These are phyloP conservation scores for Magnolia kwangsiensis DNA, from an alignment of 164 flowering plant species.

Conservation along the genomic window DNA sequence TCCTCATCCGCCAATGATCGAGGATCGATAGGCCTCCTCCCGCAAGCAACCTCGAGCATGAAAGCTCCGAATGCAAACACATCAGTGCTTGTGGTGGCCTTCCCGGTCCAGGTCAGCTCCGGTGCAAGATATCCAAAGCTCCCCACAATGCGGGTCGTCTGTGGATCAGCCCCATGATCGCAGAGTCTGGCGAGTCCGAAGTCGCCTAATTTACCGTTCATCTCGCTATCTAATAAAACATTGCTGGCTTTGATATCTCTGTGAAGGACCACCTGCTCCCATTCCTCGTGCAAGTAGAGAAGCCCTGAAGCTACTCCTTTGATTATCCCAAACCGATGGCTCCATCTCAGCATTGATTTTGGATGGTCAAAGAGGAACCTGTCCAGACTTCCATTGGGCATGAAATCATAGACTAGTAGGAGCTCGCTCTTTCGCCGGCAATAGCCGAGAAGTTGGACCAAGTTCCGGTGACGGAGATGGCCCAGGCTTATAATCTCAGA, in stretches of 20 bases:
- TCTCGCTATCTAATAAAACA: not conserved
- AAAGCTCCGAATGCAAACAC: constrained; percentile 13
- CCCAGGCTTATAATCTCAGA: constrained; percentile 22
- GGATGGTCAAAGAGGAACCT: constrained; percentile 9
- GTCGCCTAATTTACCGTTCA: constrained; percentile 13
- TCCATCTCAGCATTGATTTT: constrained; percentile 1
- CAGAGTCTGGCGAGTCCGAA: constrained; percentile 19
- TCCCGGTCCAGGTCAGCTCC: constrained; percentile 12
- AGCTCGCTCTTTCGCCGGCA: constrained; percentile 16
- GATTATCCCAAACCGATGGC: constrained; percentile 13
- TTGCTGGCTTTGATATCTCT: constrained; percentile 40
- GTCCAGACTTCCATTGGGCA: constrained; percentile 20
- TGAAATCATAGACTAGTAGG: constrained; percentile 15
- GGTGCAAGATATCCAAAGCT: constrained; percentile 16
- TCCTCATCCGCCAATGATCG: not conserved
- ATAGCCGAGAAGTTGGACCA: constrained; percentile 16
- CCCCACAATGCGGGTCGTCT: not conserved
- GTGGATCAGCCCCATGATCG: constrained; percentile 12
- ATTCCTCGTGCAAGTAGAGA: constrained; percentile 13
- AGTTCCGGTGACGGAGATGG: constrained; percentile 16
- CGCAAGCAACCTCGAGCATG: constrained; percentile 19
- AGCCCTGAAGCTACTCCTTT: constrained; percentile 18
- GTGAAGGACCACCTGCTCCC: constrained; percentile 24
- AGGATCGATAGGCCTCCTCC: not conserved
- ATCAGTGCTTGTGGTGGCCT: constrained; percentile 8